Conservation (phyloP, 306 rosid genomes). For the Fagus sylvatica region DNA sequence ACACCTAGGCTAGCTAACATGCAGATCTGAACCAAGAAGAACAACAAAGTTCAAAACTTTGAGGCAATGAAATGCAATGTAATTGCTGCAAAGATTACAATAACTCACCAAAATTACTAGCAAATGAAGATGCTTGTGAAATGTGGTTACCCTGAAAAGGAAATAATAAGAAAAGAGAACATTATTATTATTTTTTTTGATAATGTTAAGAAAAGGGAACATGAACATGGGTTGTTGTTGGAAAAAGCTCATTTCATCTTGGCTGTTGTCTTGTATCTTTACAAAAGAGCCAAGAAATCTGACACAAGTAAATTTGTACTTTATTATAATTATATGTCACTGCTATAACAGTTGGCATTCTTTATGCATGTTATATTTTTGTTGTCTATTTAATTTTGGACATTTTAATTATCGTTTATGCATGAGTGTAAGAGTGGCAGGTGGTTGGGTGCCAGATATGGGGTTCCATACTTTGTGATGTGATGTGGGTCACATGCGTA, state of each 20-base stretch:
- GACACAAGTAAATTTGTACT: conserved; percentile 42
- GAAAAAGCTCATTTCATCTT: conserved; percentile 44
- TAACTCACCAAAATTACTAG: background rate
- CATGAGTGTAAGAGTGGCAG: conserved; percentile 13
- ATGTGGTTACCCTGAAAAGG: conserved; percentile 36
- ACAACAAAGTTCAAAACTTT: background rate
- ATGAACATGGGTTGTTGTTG: conserved; percentile 62
- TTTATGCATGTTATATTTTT: background rate
- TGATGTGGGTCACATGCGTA: conserved; percentile 41
- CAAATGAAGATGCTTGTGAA: conserved; percentile 40
- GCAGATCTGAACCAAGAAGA: conserved; percentile 50
- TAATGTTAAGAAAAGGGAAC: background rate
- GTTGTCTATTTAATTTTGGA: background rate
- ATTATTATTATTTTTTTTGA: too few relatives aligned
- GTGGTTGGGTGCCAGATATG: conserved; percentile 20
- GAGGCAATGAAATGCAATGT: conserved; percentile 17
- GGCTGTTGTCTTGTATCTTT: conserved; percentile 35
- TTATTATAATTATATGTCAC: conserved; percentile 25
- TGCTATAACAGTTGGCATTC: conserved; percentile 4
- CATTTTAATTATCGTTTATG: background rate
- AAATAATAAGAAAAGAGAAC: background rate
- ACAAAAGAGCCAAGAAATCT: conserved; percentile 45
- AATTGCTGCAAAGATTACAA: conserved; percentile 26
- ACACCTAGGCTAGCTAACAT: conserved; percentile 24
- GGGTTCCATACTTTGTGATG: conserved; percentile 31